Evolutionary conservation across 169 alveolate species (phyloP).

Genomic region (Eimeria acervulina): DNA sequence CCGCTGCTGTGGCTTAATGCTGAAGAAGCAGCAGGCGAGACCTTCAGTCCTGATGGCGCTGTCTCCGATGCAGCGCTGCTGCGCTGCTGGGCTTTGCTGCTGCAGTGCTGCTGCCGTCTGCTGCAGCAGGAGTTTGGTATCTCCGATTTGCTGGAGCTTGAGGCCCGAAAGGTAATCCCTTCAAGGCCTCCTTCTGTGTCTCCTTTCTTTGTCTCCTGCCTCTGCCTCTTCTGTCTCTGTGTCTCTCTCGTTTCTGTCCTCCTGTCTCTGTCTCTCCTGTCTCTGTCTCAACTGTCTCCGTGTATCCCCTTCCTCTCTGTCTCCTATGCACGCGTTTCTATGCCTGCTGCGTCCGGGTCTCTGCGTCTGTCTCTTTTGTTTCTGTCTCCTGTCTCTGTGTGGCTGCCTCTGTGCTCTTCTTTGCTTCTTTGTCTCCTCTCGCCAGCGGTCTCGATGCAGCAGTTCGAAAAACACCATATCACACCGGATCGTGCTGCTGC

Average conservation of each 20-base stretch:
- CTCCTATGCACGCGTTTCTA: background rate
- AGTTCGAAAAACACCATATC: background rate
- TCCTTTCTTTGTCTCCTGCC: background rate
- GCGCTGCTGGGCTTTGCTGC: conserved; percentile 68
- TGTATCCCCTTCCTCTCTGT: background rate
- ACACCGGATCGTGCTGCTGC: background rate
- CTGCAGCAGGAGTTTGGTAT: conserved; percentile 58
- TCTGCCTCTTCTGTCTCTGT: background rate
- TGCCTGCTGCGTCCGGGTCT: background rate
- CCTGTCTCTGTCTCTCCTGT: background rate
- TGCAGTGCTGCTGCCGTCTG: conserved; percentile 61
- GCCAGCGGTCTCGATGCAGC: background rate
- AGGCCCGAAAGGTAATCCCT: background rate
- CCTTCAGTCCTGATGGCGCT: background rate
- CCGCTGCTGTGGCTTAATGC: conserved; percentile 72
- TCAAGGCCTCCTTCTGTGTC: background rate
- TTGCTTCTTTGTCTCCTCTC: background rate
- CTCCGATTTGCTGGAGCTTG: conserved; percentile 20
- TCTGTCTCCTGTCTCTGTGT: background rate
- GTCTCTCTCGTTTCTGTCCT: background rate
- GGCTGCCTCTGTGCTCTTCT: background rate
- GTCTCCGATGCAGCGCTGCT: conserved; percentile 67
- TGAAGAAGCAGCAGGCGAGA: conserved; percentile 62
- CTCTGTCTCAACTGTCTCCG: background rate
- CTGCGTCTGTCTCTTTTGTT: background rate